Evolutionary conservation across 2,329 filamentous ascomycete species (phyloP).

Genomic region (Magnaporthiopsis incrustans): DNA sequence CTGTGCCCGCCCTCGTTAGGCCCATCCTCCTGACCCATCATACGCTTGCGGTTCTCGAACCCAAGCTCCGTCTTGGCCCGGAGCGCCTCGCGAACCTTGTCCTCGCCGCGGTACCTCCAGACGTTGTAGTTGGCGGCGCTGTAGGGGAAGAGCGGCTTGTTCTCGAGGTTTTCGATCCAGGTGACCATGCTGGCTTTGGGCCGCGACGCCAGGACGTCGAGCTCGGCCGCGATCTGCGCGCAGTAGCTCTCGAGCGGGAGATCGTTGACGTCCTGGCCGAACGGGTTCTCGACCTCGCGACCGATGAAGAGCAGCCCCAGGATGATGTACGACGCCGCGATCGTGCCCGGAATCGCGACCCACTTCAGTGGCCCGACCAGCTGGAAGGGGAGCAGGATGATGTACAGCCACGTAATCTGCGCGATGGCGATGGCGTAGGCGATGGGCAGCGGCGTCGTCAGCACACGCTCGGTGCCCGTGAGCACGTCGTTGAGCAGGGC

Average conservation of each 20-base stretch:
- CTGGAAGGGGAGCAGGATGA: constrained; percentile 66
- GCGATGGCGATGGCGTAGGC: constrained; percentile 70
- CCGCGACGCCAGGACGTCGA: constrained; percentile 53
- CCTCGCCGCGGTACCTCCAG: constrained; percentile 39
- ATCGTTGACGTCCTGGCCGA: constrained; percentile 62
- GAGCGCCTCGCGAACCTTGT: constrained; percentile 35
- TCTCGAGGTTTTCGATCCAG: constrained; percentile 34
- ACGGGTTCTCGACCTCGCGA: constrained; percentile 62
- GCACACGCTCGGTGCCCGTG: constrained; percentile 61
- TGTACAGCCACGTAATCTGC: constrained; percentile 72
- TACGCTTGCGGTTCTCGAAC: constrained; percentile 20
- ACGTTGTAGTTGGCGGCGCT: constrained; percentile 35
- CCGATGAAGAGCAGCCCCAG: constrained; percentile 60
- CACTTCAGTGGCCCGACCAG: constrained; percentile 51
- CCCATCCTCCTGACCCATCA: constrained; percentile 13
- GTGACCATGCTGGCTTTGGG: constrained; percentile 41
- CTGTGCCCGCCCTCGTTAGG: constrained; percentile 6
- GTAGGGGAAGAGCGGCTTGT: constrained; percentile 31
- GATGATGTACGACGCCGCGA: constrained; percentile 64
- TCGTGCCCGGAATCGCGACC: constrained; percentile 62
- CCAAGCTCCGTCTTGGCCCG: constrained; percentile 26
- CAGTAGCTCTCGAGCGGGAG: constrained; percentile 58
- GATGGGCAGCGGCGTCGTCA: constrained; percentile 61
- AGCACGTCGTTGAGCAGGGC: constrained; percentile 56
- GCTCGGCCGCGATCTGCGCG: constrained; percentile 53